Base-by-base conservation (phyloP, 208 protist genomes). In the Phytomonas sp. region DNA sequence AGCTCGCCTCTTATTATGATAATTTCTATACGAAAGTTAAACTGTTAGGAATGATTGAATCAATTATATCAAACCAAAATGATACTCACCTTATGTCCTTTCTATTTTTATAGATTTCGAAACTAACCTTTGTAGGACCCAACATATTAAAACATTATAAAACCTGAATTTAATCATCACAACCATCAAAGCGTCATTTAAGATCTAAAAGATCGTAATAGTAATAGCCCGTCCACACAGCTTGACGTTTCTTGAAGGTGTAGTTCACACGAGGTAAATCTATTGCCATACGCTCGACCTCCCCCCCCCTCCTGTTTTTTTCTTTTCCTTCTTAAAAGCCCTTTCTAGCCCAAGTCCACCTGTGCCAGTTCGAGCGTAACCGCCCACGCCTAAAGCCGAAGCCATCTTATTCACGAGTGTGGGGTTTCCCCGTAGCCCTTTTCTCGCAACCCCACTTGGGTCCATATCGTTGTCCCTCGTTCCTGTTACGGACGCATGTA, bases 61-160 rank as follows among this genome's bases (percentile, higher is more conserved):
- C 4, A 12, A 14, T 63, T 19, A 32, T 19, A n/a, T 14, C 4
- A 29, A 49, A 49, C 2, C 40, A 12, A 11, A 32, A 42, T n/a
- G 66, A 49, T 34, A 40, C 40, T 40, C 11, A 12, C 30, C 37
- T 65, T 80, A 64, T 76, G 33, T 63, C 64, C 33, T 63, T 75
- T 52, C 63, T 33, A 52, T 56, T 74, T 73, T 71, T 65, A 31
- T 71, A n/a, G 10, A 61, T n/a, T 10, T 71, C 60, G 11, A 60
- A 23, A 62, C 26, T 66, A 66, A 31, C 2, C 29, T 29, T 36
- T 63, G 2, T 49, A 49, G 40, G 40, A 49, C 19, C 40, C 6
- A 12, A 49, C 19, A 49, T 49, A 49, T 19, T 3, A 19, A 23
- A 49, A 10, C 14, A 49, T 49, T 49, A 10, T 12, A 49, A 49